These are phyloP conservation scores for Pseudogymnoascus sp. DNA, from an alignment of 2,329 filamentous ascomycete species.

Conservation along the genomic window DNA sequence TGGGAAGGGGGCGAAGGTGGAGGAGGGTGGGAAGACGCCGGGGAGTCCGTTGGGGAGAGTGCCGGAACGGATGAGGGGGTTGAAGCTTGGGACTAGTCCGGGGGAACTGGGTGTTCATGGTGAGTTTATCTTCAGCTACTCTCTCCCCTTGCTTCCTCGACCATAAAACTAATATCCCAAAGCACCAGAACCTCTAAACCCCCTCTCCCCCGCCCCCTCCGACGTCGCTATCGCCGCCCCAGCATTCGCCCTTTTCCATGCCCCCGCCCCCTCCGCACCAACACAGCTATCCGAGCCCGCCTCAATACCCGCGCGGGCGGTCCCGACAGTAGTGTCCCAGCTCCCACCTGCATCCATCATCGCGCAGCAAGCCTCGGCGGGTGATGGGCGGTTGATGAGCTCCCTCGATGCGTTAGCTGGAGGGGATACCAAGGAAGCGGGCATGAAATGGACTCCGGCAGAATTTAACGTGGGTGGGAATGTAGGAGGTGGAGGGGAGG, in stretches of 20 bases:
- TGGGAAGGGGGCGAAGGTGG: constrained; percentile 17
- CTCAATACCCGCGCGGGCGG: background rate
- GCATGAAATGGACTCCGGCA: background rate
- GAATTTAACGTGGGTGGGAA: background rate
- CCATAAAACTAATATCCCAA: constrained; percentile 34
- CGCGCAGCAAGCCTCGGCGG: constrained; percentile 16
- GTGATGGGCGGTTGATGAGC: constrained; percentile 18
- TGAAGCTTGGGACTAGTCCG: constrained; percentile 68
- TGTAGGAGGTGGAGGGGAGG: constrained; percentile 19
- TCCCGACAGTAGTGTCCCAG: constrained; percentile 16
- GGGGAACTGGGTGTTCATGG: constrained; percentile 50
- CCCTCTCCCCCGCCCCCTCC: constrained; percentile 16
- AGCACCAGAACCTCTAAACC: background rate
- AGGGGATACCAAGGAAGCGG: constrained; percentile 27
- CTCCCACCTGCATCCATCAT: constrained; percentile 21
- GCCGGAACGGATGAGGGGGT: constrained; percentile 62
- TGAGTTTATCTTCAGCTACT: constrained; percentile 41
- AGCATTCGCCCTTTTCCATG: constrained; percentile 18
- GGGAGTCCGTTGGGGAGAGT: constrained; percentile 62
- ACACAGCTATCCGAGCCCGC: background rate
- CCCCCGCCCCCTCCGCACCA: constrained; percentile 1
- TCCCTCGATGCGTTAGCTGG: constrained; percentile 29
- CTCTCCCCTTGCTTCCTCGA: constrained; percentile 45
- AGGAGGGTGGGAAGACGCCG: constrained; percentile 44
- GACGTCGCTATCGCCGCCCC: constrained; percentile 13